Percentiles rank a stretch among this genome's conserved stretches.
phyloP scores from a whole-genome alignment of 208 protist genomes.

The Leishmania guyanensis region DNA sequence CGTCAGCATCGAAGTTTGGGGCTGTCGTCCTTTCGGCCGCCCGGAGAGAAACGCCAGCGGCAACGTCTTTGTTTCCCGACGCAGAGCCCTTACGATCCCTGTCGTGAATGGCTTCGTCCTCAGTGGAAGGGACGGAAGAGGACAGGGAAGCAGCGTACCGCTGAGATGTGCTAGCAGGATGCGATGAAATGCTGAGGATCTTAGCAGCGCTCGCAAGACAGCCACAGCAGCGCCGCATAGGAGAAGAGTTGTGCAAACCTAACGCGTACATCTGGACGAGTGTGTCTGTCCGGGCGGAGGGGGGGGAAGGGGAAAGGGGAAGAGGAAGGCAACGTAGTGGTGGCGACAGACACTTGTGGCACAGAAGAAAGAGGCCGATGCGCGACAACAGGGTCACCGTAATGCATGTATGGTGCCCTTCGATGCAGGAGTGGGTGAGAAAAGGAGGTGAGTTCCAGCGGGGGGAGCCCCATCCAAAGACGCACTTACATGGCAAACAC shows the following conservation, averaged over 20 bases:
- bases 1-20: slow-evolving; percentile 1
- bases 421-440: too few relatives aligned
- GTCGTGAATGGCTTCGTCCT: background rate
- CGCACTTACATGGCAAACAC: background rate
- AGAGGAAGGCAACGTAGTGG: background rate
- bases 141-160: background rate
- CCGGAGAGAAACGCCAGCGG: background rate
- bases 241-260: background rate
- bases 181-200: background rate
- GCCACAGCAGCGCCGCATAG: background rate
- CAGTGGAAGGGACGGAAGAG: background rate
- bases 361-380: background rate
- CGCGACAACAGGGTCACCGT: background rate
- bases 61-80: background rate
- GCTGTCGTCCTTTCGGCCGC: background rate
- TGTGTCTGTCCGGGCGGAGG: background rate
- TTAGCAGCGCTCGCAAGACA: background rate
- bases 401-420: background rate
- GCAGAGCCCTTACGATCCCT: background rate
- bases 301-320: background rate
- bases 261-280: background rate
- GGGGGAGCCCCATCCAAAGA: background rate
- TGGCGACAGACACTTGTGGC: background rate
- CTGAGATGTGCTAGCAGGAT: background rate
- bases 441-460: background rate